Evolutionary conservation across 257 asterid species (phyloP), one percentile per base, ranked within the genome.

Genomic region (Vinca minor): DNA sequence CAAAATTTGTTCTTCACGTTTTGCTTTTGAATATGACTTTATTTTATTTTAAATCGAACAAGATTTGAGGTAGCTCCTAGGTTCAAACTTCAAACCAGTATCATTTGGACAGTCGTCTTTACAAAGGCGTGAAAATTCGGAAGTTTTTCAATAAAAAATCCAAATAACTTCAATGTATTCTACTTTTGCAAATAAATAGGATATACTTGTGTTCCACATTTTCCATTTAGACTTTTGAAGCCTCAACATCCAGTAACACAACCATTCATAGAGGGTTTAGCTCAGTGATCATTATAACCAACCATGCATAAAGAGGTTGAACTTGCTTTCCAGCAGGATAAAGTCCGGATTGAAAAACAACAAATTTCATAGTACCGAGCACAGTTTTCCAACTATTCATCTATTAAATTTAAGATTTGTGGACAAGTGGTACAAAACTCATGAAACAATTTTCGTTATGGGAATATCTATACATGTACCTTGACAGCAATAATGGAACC

Each of bases 401-500:
- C 31, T 39, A 12, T 12, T 25, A 18, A 25, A 34, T 47, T 62
- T 14, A 53, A n/a, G 17, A 32, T 44, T 18, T 53, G 8, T 59
- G 61, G 28, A 35, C 25, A 49, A 49, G 45, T 46, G 21, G 26
- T 44, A 47, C 34, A 38, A 14, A 46, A 23, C 44, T 38, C 36
- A 17, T 41, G 3, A 21, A 50, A 21, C 62, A 29, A 5, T 8
- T 64, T 18, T 17, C 18, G 0, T 4, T 7, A 44, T 17, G 8
- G 9, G 21, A 10, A 42, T 31, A 64, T n/a, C 41, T 49, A 62
- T 65, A 38, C 38, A 2, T n/a, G n/a, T 83, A 92, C 98, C 98
- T 92, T 87, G 80, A 87, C 82, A 53, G 95, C 73, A 60, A 92
- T 76, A 48, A 70, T 44, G 54, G 95, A 85, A 66, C 96, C 98